These are phyloP conservation scores for Clathrospora elynae DNA, from an alignment of 2,329 filamentous ascomycete species.

Conservation along the genomic window DNA sequence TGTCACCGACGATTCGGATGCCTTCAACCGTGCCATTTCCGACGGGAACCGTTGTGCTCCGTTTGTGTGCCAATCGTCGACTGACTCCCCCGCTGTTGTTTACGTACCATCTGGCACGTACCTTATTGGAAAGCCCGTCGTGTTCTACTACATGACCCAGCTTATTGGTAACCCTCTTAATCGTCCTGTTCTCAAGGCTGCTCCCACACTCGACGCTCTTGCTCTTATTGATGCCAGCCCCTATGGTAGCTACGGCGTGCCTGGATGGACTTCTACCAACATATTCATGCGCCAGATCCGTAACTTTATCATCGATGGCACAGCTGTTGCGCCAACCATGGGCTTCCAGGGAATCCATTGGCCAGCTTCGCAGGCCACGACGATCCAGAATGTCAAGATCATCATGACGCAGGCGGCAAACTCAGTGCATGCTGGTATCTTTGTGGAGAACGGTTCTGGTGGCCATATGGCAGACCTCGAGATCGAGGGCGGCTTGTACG, in stretches of 20 bases:
- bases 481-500: constrained; percentile 52
- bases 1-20: constrained; percentile 56
- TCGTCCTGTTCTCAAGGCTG: constrained; percentile 62
- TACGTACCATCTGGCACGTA: constrained; percentile 67
- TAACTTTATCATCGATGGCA: constrained; percentile 67
- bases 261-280: constrained; percentile 60
- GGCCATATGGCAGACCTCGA: constrained; percentile 55
- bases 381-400: constrained; percentile 54
- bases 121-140: constrained; percentile 54
- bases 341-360: constrained; percentile 57
- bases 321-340: constrained; percentile 53
- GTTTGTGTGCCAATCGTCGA: constrained; percentile 53
- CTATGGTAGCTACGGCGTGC: constrained; percentile 46
- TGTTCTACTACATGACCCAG: constrained; percentile 68
- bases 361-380: constrained; percentile 55
- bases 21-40: constrained; percentile 58
- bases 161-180: constrained; percentile 64
- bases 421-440: constrained; percentile 57
- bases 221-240: constrained; percentile 66
- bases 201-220: constrained; percentile 58
- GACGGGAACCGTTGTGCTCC: constrained; percentile 52
- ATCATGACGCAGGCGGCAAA: constrained; percentile 48
- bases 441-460: constrained; percentile 54
- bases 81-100: constrained; percentile 60
- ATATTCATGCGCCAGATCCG: constrained; percentile 69